phyloP scores from a whole-genome alignment of 169 alveolate genomes.

The Theileria luwenshuni region DNA sequence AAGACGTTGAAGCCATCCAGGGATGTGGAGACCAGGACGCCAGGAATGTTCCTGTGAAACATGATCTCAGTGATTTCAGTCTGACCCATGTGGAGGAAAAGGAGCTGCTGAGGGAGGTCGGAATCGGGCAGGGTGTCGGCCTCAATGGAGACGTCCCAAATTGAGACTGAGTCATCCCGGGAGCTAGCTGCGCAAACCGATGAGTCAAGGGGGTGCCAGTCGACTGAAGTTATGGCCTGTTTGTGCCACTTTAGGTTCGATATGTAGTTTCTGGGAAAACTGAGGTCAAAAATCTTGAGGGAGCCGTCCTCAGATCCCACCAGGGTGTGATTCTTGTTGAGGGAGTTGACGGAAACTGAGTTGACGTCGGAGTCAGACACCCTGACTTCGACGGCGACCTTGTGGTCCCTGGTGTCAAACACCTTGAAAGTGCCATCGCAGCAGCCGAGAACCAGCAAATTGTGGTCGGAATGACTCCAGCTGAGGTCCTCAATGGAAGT shows the following conservation, averaged over 20 bases:
- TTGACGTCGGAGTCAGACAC: conserved; percentile 53
- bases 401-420: conserved; percentile 1
- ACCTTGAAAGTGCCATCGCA: conserved; percentile 57
- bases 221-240: conserved; percentile 67
- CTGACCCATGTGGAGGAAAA: conserved; percentile 79
- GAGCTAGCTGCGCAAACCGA: conserved; percentile 71
- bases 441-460: conserved; percentile 68
- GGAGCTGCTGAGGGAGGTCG: conserved; percentile 72
- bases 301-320: conserved; percentile 63
- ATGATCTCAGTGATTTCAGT: conserved; percentile 75
- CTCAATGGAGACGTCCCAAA: conserved; percentile 81
- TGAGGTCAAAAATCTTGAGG: conserved; percentile 47
- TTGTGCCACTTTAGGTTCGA: conserved; percentile 66
- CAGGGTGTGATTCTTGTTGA: conserved; percentile 31
- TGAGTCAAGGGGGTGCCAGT: conserved; percentile 76
- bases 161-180: conserved; percentile 73
- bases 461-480: conserved; percentile 67
- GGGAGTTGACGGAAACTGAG: conserved; percentile 54
- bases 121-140: conserved; percentile 6
- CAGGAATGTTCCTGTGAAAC: conserved; percentile 76
- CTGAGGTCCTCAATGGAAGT: conserved; percentile 70
- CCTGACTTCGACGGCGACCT: conserved; percentile 22
- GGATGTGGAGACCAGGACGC: conserved; percentile 73
- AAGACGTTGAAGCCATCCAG: conserved; percentile 75
- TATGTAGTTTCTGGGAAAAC: conserved; percentile 31